phyloP scores from a whole-genome alignment of 306 rosid species.

The Morella rubra region DNA sequence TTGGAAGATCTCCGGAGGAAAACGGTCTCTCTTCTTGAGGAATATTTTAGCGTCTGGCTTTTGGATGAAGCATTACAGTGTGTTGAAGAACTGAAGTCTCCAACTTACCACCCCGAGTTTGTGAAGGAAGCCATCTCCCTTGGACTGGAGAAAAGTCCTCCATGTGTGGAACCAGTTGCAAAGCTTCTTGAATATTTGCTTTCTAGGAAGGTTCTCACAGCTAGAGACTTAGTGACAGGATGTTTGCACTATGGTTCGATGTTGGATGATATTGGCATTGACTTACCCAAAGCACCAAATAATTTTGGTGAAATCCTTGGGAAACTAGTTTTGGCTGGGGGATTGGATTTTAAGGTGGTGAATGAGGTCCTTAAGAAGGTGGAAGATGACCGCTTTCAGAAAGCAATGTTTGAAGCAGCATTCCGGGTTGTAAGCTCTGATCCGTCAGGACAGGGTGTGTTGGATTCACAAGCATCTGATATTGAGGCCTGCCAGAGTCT shows the following conservation, averaged over 20 bases:
- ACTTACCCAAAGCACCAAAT: constrained; percentile 78
- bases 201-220: constrained; percentile 49
- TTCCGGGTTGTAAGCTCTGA: constrained; percentile 39
- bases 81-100: constrained; percentile 81
- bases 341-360: constrained; percentile 72
- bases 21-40: constrained; percentile 73
- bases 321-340: constrained; percentile 51
- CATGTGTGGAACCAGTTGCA: constrained; percentile 58
- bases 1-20: constrained; percentile 51
- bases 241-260: constrained; percentile 65
- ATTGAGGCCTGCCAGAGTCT: constrained; percentile 70
- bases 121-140: constrained; percentile 85
- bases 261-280: constrained; percentile 73
- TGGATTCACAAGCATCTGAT: constrained; percentile 82
- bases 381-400: constrained; percentile 58
- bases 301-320: constrained; percentile 85
- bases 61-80: constrained; percentile 86
- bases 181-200: constrained; percentile 64
- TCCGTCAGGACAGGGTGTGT: constrained; percentile 58
- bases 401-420: constrained; percentile 48
- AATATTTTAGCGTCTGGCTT: constrained; percentile 63
- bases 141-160: constrained; percentile 75
- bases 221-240: constrained; percentile 65
- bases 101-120: constrained; percentile 76
- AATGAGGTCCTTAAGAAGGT: constrained; percentile 67